Conservation (phyloP, 202 grass and related monocot species). For the Carex sylvatica region DNA sequence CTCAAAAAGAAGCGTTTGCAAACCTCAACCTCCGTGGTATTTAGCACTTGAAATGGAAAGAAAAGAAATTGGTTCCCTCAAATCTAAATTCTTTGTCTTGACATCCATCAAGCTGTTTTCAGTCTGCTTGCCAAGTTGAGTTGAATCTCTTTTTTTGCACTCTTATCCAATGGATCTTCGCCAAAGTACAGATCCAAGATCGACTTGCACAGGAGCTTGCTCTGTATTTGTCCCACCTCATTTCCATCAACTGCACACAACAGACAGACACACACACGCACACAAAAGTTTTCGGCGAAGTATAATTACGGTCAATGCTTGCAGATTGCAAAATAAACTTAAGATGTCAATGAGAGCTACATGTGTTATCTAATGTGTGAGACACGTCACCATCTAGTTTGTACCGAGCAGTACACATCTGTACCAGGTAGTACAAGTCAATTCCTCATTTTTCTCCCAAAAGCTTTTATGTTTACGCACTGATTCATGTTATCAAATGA, state of each 20-base stretch:
- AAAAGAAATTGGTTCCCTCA: not conserved
- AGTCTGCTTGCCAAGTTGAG: slow-evolving; percentile 47
- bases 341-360: not conserved
- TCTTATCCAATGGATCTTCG: slow-evolving; percentile 74
- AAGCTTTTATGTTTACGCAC: not conserved
- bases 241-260: slow-evolving; percentile 53
- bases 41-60: not conserved
- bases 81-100: not conserved
- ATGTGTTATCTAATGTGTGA: not conserved
- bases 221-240: slow-evolving; percentile 68
- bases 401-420: not conserved
- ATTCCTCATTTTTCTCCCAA: not conserved
- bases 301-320: not conserved
- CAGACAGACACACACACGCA: not conserved
- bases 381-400: not conserved
- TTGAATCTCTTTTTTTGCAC: slow-evolving; percentile 62
- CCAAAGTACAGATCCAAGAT: slow-evolving; percentile 92
- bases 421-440: not conserved
- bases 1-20: not conserved
- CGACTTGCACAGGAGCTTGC: slow-evolving; percentile 72
- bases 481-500: not conserved
- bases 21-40: not conserved
- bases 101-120: slow-evolving; percentile 30
- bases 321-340: not conserved
- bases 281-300: not conserved